Evolutionary conservation across 176 grass and related monocot species (phyloP).

Genomic region (Echinochloa phyllopogon): DNA sequence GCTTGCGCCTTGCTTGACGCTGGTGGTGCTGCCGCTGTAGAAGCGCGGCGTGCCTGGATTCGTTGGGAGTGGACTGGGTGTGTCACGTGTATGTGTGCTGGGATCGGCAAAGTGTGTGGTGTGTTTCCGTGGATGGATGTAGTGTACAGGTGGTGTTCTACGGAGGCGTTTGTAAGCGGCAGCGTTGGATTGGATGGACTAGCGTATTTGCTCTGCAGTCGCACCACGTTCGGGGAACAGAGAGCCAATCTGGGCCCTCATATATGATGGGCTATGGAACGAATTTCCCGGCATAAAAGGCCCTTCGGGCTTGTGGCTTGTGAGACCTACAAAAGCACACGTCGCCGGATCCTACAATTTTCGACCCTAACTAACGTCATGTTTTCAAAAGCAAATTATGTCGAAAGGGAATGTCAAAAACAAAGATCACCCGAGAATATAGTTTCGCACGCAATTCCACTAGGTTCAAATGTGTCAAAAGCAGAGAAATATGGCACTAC

Average conservation of each 20-base stretch:
- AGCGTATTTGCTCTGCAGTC: background rate
- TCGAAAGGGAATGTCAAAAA: background rate
- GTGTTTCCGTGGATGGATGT: background rate
- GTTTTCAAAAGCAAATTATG: no score
- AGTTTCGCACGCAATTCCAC: background rate
- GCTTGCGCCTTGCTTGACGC: background rate
- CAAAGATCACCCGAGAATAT: background rate
- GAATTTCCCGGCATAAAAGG: no score
- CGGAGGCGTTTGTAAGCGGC: background rate
- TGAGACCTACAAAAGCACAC: no score
- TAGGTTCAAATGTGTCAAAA: background rate
- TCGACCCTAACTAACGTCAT: no score
- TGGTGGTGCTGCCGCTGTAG: background rate
- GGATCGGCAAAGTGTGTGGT: background rate
- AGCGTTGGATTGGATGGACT: background rate
- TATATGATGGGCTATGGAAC: no score
- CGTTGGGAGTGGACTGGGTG: background rate
- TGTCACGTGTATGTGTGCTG: background rate
- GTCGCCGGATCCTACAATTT: no score
- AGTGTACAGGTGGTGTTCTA: slow-evolving; percentile 1
- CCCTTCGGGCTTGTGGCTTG: no score
- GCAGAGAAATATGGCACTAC: background rate
- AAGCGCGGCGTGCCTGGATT: background rate
- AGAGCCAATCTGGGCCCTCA: background rate
- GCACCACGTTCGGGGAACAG: background rate